Evolutionary conservation across 1,139 yeast species (phyloP), one percentile per base, ranked within the genome.

Genomic region (Kurtzmaniella quercitrusa): DNA sequence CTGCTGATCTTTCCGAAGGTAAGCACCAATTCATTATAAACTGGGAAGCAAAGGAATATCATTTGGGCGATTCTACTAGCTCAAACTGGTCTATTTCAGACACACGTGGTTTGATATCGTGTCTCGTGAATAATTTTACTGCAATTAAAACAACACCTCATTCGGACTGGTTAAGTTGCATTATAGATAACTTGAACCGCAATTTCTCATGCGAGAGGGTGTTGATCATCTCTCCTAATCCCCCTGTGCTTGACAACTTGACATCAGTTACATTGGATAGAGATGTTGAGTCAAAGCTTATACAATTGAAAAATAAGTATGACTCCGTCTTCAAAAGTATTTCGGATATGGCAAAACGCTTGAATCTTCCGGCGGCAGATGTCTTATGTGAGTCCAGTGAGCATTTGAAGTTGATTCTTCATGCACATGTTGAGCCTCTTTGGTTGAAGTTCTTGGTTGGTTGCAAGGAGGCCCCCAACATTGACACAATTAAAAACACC

Each of bases 391-490:
- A 68, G 34, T 65, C 70, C 11, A 60, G 71, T 22, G 68, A 64
- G 14, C 63, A 75, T n/a, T 78, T 80, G 0, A 47, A 51, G 16
- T 52, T 55, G 36, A 67, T 77, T 40, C 70, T 54, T 50, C 46
- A 54, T 11, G 48, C 51, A 2, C 60, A 66, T 37, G 51, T 77
- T 3, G 41, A 48, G 15, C 59, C 63, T 1, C 42, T 45, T 15
- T 70, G 78, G 76, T 39, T 45, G 2, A 33, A 45, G 2, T 67
- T 54, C 45, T 45, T 60, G 35, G 22, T 23, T 1, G 38, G 40
- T 1, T 38, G 60, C 2, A 47, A 48, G 21, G 26, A 40, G 2
- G 38, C 38, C 5, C 21, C 34, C 5, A 35, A 46, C 1, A 38
- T 37, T 3, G 48, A 46, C 3, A 32, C 38, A 2, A n/a, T 50